These are phyloP conservation scores for Scenedesmus sp. DNA, from an alignment of 163 green algal genomes.

Conservation along the genomic window DNA sequence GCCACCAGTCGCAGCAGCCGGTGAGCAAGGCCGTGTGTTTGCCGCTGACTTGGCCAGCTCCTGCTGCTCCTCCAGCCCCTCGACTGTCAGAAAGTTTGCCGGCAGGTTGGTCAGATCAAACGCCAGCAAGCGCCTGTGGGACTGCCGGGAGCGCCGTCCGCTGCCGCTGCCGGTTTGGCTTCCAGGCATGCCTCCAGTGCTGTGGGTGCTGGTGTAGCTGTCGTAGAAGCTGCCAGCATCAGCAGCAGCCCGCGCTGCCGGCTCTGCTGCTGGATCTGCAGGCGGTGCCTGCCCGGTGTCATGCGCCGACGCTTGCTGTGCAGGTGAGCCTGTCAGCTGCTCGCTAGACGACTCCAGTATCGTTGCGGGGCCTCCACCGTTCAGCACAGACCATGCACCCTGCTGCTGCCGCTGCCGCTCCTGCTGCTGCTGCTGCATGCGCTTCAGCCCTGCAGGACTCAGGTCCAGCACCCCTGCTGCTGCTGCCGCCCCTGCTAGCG, in stretches of 20 bases:
- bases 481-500: neutral
- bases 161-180: neutral
- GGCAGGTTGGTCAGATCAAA: slow-evolving; percentile 26
- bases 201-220: neutral
- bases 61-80: slow-evolving; percentile 30
- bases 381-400: too few species aligned
- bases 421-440: slow-evolving; percentile 23
- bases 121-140: slow-evolving; percentile 14
- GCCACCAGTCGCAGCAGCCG: neutral
- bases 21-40: neutral
- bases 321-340: neutral
- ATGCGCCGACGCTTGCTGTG: neutral
- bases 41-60: neutral
- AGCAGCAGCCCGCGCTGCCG: neutral
- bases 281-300: neutral
- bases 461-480: slow-evolving; percentile 32
- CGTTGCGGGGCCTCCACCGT: neutral
- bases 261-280: neutral
- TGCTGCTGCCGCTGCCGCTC: neutral
- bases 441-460: neutral
- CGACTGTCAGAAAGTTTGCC: slow-evolving; percentile 16
- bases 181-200: neutral
- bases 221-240: neutral
- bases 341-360: neutral
- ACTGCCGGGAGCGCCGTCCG: neutral